Conservation (phyloP, 345 rosid species). For the Citrus glauca region DNA sequence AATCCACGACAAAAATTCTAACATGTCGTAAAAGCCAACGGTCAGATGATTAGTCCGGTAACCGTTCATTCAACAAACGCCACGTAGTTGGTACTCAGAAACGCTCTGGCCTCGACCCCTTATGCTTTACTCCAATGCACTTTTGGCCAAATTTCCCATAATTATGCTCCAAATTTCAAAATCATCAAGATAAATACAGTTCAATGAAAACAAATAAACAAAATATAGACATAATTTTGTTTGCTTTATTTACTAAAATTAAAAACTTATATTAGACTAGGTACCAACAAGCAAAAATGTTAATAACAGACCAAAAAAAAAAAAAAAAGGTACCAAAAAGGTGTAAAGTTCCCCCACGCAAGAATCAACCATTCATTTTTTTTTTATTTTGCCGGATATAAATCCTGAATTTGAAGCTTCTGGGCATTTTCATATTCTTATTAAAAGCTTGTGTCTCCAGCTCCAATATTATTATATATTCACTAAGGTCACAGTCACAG, state of each 20-base stretch:
- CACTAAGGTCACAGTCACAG: background rate
- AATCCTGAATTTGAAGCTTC: background rate
- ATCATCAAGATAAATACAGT: too few relatives aligned
- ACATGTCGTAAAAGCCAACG: background rate
- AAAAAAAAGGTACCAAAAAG: background rate
- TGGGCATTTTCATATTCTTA: background rate
- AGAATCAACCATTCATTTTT: background rate
- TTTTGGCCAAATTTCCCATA: too few relatives aligned
- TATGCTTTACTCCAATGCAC: too few relatives aligned
- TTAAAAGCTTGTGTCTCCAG: too few relatives aligned
- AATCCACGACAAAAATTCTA: too few relatives aligned
- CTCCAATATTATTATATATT: background rate
- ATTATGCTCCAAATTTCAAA: too few relatives aligned
- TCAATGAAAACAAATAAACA: too few relatives aligned
- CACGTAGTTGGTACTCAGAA: background rate
- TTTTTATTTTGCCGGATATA: background rate
- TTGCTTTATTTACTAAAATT: too few relatives aligned
- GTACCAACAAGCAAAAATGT: too few relatives aligned
- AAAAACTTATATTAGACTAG: too few relatives aligned
- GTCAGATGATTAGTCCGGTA: background rate
- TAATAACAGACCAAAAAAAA: background rate
- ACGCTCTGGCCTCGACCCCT: too few relatives aligned
- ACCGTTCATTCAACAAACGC: background rate
- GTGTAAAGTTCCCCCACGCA: slow-evolving; percentile 2
- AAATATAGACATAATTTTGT: too few relatives aligned